Evolutionary conservation across 192 early-diverging fungal genomes (phyloP).

Genomic region (Mortierella antarctica): DNA sequence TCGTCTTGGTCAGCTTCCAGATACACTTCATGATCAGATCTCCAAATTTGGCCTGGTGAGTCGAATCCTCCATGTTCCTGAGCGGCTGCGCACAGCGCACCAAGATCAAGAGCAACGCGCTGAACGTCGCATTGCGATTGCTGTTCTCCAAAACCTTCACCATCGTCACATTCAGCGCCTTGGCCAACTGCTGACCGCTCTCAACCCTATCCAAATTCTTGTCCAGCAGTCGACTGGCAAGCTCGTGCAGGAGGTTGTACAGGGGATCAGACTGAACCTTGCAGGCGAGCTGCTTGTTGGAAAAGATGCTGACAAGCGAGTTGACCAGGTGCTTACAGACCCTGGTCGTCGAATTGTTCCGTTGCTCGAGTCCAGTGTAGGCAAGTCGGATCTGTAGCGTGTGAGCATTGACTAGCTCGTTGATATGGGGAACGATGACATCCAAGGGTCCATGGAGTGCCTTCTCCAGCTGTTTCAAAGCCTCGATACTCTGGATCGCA

Average conservation of each 20-base stretch:
- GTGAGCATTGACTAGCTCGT: conserved; percentile 76
- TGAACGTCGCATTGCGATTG: conserved; percentile 77
- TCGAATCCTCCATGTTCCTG: conserved; percentile 60
- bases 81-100: conserved; percentile 67
- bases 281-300: conserved; percentile 71
- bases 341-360: conserved; percentile 62
- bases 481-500: conserved; percentile 73
- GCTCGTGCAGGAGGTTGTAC: conserved; percentile 76
- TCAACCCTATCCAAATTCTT: conserved; percentile 72
- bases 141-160: conserved; percentile 92
- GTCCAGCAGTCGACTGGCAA: conserved; percentile 85
- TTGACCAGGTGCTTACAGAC: conserved; percentile 86
- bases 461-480: conserved; percentile 79
- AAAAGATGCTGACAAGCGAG: conserved; percentile 83
- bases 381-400: conserved; percentile 81
- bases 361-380: conserved; percentile 68
- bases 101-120: conserved; percentile 79
- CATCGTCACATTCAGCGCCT: conserved; percentile 88
- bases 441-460: conserved; percentile 65
- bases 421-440: conserved; percentile 65
- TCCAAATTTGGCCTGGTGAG: conserved; percentile 74
- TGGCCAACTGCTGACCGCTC: conserved; percentile 67
- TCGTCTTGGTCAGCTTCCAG: conserved; percentile 93
- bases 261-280: conserved; percentile 73
- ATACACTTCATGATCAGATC: conserved; percentile 96